Conservation (phyloP, 306 rosid genomes). For the Cajanus cajan region DNA sequence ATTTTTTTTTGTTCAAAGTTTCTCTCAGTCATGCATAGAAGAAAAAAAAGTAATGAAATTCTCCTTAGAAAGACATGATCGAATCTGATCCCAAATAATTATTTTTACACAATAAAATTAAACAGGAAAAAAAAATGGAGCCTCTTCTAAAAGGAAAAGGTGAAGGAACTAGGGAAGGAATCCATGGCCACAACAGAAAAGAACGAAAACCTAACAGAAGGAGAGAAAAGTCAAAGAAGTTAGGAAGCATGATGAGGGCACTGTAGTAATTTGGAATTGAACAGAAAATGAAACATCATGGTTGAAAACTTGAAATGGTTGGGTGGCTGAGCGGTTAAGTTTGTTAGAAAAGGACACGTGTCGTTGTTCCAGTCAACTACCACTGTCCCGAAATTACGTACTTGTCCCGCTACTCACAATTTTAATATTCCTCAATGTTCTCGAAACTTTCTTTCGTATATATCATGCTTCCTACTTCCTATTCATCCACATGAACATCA, state of each 20-base stretch:
- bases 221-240: neutral
- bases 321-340: slow-evolving; percentile 7
- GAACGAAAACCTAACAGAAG: neutral
- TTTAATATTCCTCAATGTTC: neutral
- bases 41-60: too few relatives aligned
- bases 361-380: neutral
- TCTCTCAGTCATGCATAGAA: too few relatives aligned
- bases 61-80: neutral
- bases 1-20: too few relatives aligned
- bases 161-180: neutral
- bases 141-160: neutral
- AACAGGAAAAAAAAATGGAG: too few relatives aligned
- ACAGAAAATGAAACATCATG: neutral
- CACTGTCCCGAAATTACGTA: neutral
- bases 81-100: neutral
- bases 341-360: slow-evolving; percentile 22
- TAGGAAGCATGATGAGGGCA: neutral
- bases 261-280: neutral
- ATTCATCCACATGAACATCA: neutral
- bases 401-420: neutral
- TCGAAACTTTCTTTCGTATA: neutral
- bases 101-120: neutral
- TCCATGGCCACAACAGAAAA: neutral
- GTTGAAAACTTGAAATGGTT: neutral
- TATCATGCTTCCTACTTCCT: too few relatives aligned